These are phyloP conservation scores for Chrysosphaeria jannelii DNA, from an alignment of 2,329 filamentous ascomycete genomes.

Conservation along the genomic window DNA sequence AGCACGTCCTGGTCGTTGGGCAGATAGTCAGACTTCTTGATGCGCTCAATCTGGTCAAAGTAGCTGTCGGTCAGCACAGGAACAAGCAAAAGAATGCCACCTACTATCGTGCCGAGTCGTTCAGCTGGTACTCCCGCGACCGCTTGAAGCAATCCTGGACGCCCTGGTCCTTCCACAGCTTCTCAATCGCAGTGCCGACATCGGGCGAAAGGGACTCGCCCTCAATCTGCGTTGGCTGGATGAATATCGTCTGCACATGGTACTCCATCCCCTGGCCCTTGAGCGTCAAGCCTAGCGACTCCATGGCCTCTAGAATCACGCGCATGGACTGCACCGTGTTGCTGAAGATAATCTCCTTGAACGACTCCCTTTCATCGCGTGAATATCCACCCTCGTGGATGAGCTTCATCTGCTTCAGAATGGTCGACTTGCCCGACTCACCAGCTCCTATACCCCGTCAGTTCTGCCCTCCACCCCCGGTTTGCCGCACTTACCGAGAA, in stretches of 20 bases:
- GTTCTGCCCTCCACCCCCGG: too few relatives aligned
- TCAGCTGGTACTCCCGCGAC: constrained; percentile 83
- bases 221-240: constrained; percentile 91
- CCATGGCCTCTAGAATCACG: constrained; percentile 38
- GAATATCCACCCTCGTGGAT: constrained; percentile 98
- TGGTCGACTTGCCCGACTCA: constrained; percentile 90
- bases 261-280: constrained; percentile 86
- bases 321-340: constrained; percentile 42
- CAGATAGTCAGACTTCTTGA: constrained; percentile 73
- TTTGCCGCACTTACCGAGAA: constrained; percentile 56
- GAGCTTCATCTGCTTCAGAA: constrained; percentile 95
- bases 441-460: constrained; percentile 33
- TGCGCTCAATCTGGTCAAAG: constrained; percentile 82
- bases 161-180: constrained; percentile 74
- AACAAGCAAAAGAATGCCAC: neutral
- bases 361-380: constrained; percentile 46
- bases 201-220: constrained; percentile 82
- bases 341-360: constrained; percentile 43
- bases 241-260: constrained; percentile 95
- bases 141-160: constrained; percentile 90
- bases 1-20: constrained; percentile 89
- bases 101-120: constrained; percentile 86
- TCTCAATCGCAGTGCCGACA: constrained; percentile 76
- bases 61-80: constrained; percentile 36
- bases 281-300: constrained; percentile 45